Conservation (phyloP, 179 eudicot genomes). For the Gypsophila paniculata region DNA sequence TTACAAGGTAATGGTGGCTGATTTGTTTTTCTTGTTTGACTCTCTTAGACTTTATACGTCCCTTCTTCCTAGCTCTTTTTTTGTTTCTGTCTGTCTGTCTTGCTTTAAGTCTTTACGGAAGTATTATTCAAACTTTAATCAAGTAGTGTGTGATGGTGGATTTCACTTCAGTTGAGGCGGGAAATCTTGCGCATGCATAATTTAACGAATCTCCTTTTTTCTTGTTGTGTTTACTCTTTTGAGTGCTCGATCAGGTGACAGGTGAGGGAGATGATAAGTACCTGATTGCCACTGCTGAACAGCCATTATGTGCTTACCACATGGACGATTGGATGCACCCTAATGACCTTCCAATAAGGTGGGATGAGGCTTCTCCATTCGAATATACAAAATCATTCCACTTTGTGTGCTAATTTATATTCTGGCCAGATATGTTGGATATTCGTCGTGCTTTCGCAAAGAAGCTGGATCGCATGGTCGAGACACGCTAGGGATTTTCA, state of each 20-base stretch:
- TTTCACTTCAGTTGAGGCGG: too few species aligned
- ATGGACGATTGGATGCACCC: conserved; percentile 89
- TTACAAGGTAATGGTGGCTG: conserved; percentile 54
- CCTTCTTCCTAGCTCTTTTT: not conserved
- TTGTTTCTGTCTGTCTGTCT: not conserved
- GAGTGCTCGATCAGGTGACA: conserved; percentile 43
- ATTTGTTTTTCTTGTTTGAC: not conserved
- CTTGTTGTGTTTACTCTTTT: not conserved
- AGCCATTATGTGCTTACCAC: conserved; percentile 93
- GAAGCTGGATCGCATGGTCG: conserved; percentile 97
- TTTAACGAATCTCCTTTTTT: too few species aligned
- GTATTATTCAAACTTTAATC: not conserved
- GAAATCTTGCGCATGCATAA: too few species aligned
- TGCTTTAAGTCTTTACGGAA: not conserved
- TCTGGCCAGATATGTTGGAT: conserved; percentile 69
- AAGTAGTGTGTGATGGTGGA: too few species aligned
- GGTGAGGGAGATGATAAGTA: conserved; percentile 96
- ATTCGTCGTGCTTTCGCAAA: conserved; percentile 88
- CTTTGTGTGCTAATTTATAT: conserved; percentile 15
- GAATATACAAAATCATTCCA: not conserved
- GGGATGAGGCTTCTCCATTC: conserved; percentile 7
- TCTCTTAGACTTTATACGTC: not conserved
- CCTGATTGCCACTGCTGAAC: conserved; percentile 94
- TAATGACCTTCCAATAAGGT: conserved; percentile 72
- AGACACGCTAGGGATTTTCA: conserved; percentile 80